Conservation (phyloP, 1,139 yeast genomes). For the Suhomyces coccinellae region DNA sequence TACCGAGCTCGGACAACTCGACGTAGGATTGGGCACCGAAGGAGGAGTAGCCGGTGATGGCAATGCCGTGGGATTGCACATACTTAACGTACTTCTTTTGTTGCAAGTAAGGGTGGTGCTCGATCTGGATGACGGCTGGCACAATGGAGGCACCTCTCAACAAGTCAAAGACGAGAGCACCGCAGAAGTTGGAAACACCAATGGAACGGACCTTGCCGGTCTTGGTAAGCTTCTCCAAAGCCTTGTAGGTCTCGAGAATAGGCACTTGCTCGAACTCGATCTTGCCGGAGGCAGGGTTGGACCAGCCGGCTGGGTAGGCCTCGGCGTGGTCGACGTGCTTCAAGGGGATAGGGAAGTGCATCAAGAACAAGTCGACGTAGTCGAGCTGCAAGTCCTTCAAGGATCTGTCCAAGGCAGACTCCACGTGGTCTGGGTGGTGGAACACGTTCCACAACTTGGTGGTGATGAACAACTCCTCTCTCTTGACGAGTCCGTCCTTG, state of each 20-base stretch:
- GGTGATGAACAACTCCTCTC: conserved; percentile 73
- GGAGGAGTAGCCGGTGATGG: conserved; percentile 82
- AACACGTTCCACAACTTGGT: conserved; percentile 81
- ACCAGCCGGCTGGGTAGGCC: conserved; percentile 74
- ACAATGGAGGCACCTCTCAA: conserved; percentile 67
- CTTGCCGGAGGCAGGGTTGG: conserved; percentile 55
- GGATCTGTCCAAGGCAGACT: conserved; percentile 59
- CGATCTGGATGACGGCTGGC: conserved; percentile 86
- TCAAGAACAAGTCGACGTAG: conserved; percentile 70
- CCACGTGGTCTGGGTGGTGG: conserved; percentile 67
- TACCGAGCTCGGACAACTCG: conserved; percentile 58
- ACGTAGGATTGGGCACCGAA: conserved; percentile 75
- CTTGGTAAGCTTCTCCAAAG: conserved; percentile 59
- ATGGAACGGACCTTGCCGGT: conserved; percentile 71
- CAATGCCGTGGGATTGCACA: conserved; percentile 61
- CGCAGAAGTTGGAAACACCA: conserved; percentile 84
- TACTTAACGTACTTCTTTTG: conserved; percentile 68
- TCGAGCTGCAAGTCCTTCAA: conserved; percentile 65
- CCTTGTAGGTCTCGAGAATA: conserved; percentile 75
- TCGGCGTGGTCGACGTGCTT: conserved; percentile 71
- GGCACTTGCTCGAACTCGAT: conserved; percentile 70
- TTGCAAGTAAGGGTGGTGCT: conserved; percentile 89
- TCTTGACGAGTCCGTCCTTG: conserved; percentile 62
- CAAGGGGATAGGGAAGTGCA: conserved; percentile 80
- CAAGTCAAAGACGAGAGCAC: conserved; percentile 68